Percentiles rank a stretch among this genome's conserved stretches.
phyloP scores from a whole-genome alignment of 805 yeast genomes.

The Lachancea lanzarotensis region DNA sequence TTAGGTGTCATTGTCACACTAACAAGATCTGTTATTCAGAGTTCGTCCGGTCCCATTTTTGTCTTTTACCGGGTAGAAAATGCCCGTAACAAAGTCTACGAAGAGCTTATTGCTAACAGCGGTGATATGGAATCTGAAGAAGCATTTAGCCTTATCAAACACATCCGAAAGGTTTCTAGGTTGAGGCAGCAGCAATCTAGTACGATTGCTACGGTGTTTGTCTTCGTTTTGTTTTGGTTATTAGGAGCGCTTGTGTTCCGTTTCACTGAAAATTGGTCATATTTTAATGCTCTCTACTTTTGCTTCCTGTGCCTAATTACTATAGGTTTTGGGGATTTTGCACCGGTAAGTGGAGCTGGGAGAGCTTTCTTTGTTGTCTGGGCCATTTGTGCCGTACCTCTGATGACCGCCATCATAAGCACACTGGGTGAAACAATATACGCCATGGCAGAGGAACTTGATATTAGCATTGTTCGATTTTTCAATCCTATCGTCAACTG shows the following conservation, averaged over 20 bases:
- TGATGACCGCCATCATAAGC: slow-evolving; percentile 76
- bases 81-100: slow-evolving; percentile 34
- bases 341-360: slow-evolving; percentile 60
- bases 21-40: slow-evolving; percentile 56
- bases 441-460: slow-evolving; percentile 20
- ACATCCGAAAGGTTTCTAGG: slow-evolving; percentile 40
- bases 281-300: slow-evolving; percentile 67
- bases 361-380: slow-evolving; percentile 68
- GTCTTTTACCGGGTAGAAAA: slow-evolving; percentile 60
- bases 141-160: slow-evolving; percentile 51
- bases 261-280: slow-evolving; percentile 62
- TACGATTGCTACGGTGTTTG: slow-evolving; percentile 34
- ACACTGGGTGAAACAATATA: slow-evolving; percentile 51
- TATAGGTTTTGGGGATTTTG: slow-evolving; percentile 77
- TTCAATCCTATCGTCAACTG: not conserved
- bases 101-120: slow-evolving; percentile 11
- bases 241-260: slow-evolving; percentile 64
- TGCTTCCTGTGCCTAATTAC: slow-evolving; percentile 70
- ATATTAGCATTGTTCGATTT: slow-evolving; percentile 11
- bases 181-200: slow-evolving; percentile 36
- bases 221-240: slow-evolving; percentile 58
- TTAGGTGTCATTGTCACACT: slow-evolving; percentile 70
- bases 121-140: slow-evolving; percentile 36
- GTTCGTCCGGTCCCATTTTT: slow-evolving; percentile 56
- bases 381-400: slow-evolving; percentile 78